Percentiles rank a stretch among this genome's conserved stretches.
phyloP scores from a whole-genome alignment of 1,284 basidiomycete species.

The Boletellus dicymbophilus region DNA sequence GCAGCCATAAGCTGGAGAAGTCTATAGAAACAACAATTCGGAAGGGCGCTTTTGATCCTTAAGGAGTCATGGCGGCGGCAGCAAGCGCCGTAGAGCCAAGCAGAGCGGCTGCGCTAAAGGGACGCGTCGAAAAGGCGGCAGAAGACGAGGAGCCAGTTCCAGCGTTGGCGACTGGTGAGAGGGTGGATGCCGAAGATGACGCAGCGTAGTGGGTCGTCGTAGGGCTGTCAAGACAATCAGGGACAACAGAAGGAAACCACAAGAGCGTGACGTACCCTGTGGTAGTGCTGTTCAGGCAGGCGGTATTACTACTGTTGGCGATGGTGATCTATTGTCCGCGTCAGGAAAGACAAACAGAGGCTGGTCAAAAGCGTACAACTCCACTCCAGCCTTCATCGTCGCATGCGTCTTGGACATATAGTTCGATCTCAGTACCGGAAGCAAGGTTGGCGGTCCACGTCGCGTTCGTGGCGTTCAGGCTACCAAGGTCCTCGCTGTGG shows the following conservation, averaged over 20 bases:
- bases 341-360: background rate
- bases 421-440: constrained; percentile 48
- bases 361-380: constrained; percentile 40
- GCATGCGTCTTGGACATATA: constrained; percentile 56
- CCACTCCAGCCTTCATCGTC: constrained; percentile 67
- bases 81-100: constrained; percentile 16
- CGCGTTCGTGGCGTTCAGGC: constrained; percentile 45
- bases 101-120: constrained; percentile 16
- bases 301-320: constrained; percentile 44
- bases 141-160: constrained; percentile 49
- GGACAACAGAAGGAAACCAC: constrained; percentile 6
- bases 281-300: constrained; percentile 42
- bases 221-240: constrained; percentile 3
- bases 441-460: constrained; percentile 51
- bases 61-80: constrained; percentile 18
- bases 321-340: constrained; percentile 52
- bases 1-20: constrained; percentile 2
- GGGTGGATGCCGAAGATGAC: constrained; percentile 15
- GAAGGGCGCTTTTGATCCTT: constrained; percentile 9
- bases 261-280: constrained; percentile 19
- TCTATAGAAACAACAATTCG: constrained; percentile 1
- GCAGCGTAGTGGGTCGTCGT: background rate
- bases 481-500: constrained; percentile 57
- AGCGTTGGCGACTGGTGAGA: constrained; percentile 48
- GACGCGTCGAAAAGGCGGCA: constrained; percentile 20